Evolutionary conservation across 2,329 filamentous ascomycete genomes (phyloP).

Genomic region (Cryphonectria japonica): DNA sequence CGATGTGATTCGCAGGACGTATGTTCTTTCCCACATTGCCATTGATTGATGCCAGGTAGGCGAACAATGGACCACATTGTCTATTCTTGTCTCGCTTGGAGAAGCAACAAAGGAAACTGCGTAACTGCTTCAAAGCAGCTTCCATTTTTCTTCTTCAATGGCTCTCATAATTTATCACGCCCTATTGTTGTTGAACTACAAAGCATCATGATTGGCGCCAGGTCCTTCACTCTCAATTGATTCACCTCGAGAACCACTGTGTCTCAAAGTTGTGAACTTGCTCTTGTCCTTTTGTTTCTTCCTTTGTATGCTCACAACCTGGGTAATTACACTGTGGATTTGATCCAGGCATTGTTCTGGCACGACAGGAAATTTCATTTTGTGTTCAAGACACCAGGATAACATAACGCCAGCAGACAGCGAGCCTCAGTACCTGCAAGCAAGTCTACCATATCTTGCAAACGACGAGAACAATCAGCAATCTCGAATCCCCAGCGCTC

Average conservation of each 20-base stretch:
- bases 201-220: conserved; percentile 11
- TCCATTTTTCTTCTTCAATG: neutral
- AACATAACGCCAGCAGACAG: neutral
- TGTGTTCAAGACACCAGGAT: neutral
- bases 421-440: neutral
- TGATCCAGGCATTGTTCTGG: neutral
- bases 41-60: neutral
- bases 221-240: neutral
- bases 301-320: neutral
- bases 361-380: neutral
- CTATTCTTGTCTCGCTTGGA: neutral
- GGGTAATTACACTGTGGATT: neutral
- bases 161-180: neutral
- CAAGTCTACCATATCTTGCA: neutral
- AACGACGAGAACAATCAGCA: neutral
- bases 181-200: conserved; percentile 9
- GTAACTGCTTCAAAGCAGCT: neutral
- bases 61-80: neutral
- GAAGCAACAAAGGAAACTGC: neutral
- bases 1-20: neutral
- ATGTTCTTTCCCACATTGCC: neutral
- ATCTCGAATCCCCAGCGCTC: neutral
- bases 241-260: neutral
- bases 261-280: neutral
- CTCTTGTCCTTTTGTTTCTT: neutral